Evolutionary conservation across 2,329 filamentous ascomycete genomes (phyloP).

Genomic region (Xylariaceae sp.): DNA sequence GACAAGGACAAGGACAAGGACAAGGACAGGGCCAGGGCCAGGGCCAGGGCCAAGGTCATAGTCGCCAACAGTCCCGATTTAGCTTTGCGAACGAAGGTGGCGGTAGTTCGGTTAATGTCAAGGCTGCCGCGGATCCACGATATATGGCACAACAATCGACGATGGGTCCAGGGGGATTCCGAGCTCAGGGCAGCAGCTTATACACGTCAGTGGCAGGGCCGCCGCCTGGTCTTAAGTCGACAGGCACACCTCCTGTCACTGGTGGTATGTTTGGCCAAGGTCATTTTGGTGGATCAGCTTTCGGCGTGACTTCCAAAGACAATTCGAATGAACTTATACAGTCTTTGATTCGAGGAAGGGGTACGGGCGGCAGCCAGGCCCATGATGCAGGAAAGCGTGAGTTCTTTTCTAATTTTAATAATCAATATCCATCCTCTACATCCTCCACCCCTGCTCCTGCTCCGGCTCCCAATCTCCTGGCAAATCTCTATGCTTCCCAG

Average conservation of each 20-base stretch:
- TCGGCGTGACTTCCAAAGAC: conserved; percentile 69
- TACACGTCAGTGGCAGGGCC: conserved; percentile 89
- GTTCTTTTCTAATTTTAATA: conserved; percentile 91
- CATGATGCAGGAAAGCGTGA: conserved; percentile 95
- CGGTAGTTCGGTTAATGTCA: conserved; percentile 60
- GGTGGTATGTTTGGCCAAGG: conserved; percentile 85
- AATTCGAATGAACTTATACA: conserved; percentile 68
- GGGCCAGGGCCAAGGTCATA: conserved; percentile 64
- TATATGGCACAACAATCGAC: conserved; percentile 79
- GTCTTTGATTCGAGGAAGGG: conserved; percentile 71
- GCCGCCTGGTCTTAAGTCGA: conserved; percentile 91
- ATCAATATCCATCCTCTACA: conserved; percentile 78
- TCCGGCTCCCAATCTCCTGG: conserved; percentile 86
- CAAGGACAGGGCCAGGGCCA: conserved; percentile 72
- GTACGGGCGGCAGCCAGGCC: conserved; percentile 63
- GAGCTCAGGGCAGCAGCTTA: conserved; percentile 64
- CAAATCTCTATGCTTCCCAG: conserved; percentile 85
- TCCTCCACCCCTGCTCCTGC: conserved; percentile 82
- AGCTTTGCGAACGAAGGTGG: conserved; percentile 77
- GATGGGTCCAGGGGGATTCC: conserved; percentile 72
- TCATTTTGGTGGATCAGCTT: conserved; percentile 73
- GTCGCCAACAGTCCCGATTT: conserved; percentile 80
- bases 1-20: conserved; percentile 63
- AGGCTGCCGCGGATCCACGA: conserved; percentile 73
- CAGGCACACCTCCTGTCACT: conserved; percentile 72